phyloP scores from a whole-genome alignment of 2,329 filamentous ascomycete species.

The Fusarium sp. region DNA sequence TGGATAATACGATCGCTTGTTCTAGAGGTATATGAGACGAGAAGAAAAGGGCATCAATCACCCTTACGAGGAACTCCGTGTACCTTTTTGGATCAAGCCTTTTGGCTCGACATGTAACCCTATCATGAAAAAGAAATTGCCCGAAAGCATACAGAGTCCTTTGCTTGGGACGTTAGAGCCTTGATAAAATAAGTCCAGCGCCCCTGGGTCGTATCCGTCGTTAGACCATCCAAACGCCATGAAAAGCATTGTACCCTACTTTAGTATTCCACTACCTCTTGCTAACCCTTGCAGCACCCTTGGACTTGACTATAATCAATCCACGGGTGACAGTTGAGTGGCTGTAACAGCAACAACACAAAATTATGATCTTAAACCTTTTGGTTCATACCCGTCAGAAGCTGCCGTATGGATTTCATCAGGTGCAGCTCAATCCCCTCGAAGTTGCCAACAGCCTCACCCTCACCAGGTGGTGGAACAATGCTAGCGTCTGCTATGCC shows the following conservation, averaged over 20 bases:
- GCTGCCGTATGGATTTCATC: slow-evolving; percentile 55
- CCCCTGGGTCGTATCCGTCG: slow-evolving; percentile 41
- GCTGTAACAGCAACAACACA: background rate
- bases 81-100: slow-evolving; percentile 24
- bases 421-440: slow-evolving; percentile 57
- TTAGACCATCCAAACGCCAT: slow-evolving; percentile 45
- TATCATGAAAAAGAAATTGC: slow-evolving; percentile 13
- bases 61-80: slow-evolving; percentile 36
- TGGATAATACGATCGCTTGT: slow-evolving; percentile 41
- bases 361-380: slow-evolving; percentile 45
- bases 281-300: background rate
- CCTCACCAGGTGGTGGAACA: slow-evolving; percentile 50
- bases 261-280: slow-evolving; percentile 20
- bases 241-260: slow-evolving; percentile 32
- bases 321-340: background rate
- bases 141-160: slow-evolving; percentile 2
- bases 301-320: background rate
- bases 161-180: slow-evolving; percentile 17
- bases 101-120: slow-evolving; percentile 14
- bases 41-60: slow-evolving; percentile 22
- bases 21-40: slow-evolving; percentile 45
- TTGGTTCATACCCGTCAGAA: slow-evolving; percentile 56
- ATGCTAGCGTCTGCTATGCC: slow-evolving; percentile 60
- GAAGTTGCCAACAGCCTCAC: slow-evolving; percentile 50
- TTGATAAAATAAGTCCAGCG: slow-evolving; percentile 36